Base-by-base conservation (phyloP, 1,284 basidiomycete genomes). In the Boletus smithii region DNA sequence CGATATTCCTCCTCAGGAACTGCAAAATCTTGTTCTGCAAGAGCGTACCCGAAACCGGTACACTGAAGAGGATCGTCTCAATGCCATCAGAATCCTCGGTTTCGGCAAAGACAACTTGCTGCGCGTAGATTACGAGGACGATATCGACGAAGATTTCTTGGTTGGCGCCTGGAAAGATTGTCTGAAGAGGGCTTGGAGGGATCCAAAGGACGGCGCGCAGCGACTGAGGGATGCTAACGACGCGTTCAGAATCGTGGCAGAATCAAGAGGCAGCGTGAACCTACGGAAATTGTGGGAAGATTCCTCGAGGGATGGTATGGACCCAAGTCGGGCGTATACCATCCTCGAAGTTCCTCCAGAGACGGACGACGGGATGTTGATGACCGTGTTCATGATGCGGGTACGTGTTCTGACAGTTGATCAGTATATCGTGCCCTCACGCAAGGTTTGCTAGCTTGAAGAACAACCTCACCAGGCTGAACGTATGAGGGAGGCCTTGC, bases 341-440 rank as follows among this genome's bases (percentile, higher is more conserved):
- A 81, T 83, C 33, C 72, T 95, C 35, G 88, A 88, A 53, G 73
- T 86, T 32, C 81, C 83, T 7, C 69, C 71, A 41, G 83, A 84
- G 13, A 75, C 83, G 7, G 88, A 91, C 42, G 91, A 95, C 46
- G 69, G 73, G 10, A 85, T 90, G 75, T 61, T 94, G 27, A 75
- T 89, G 44, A 84, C 82, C 3, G 76, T 91, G 8, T 92, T 76
- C 60, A 69, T 75, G 37, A 77, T 94, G 73, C 70, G 88, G 68
- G 89, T 90, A 59, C 46, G 85, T 71, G 23, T 36, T 27, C 60
- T 42, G 5, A 27, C 39, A 27, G 22, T 17, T 48, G 11, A 14
- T 30, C 31, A 32, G 27, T 42, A 30, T 27, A 30, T 47, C 26
- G 39, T 38, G 45, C 16, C 44, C 42, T 51, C 50, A 53, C 23